Evolutionary conservation across 345 rosid species (phyloP).

Genomic region (Salix brachista): DNA sequence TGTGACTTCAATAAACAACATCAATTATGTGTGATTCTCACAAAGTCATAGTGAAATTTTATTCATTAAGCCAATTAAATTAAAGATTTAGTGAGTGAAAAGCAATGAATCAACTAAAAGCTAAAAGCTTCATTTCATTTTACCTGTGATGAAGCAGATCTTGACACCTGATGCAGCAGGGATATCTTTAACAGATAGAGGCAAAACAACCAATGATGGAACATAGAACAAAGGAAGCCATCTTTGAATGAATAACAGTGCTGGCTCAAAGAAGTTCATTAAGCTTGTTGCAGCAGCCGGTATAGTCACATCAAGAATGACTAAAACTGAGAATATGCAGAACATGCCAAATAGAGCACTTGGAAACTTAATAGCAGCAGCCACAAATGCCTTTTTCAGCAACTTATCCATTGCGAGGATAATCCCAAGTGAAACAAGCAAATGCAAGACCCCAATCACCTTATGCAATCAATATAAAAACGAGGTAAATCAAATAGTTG

Average conservation of each 20-base stretch:
- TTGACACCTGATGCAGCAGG: conserved; percentile 89
- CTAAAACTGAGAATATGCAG: conserved; percentile 77
- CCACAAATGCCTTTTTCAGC: conserved; percentile 71
- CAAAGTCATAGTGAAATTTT: neutral
- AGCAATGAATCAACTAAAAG: neutral
- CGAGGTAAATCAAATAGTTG: neutral
- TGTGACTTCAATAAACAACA: too few relatives aligned
- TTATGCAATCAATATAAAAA: conserved; percentile 13
- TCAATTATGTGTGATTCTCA: neutral
- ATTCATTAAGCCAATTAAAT: neutral
- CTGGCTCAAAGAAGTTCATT: conserved; percentile 84
- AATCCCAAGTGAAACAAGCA: conserved; percentile 74
- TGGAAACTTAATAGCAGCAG: conserved; percentile 89
- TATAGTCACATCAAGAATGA: conserved; percentile 52
- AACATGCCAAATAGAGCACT: conserved; percentile 97
- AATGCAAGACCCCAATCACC: conserved; percentile 62
- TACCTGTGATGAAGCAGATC: conserved; percentile 79
- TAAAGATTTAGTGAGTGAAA: too few relatives aligned
- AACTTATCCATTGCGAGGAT: conserved; percentile 71
- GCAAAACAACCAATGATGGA: conserved; percentile 84
- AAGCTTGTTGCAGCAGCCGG: conserved; percentile 66
- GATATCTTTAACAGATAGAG: conserved; percentile 81
- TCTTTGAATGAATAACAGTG: conserved; percentile 77
- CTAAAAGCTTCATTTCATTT: neutral
- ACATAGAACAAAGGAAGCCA: conserved; percentile 97